These are phyloP conservation scores for Penicillium sp. DNA, from an alignment of 2,329 filamentous ascomycete genomes.

Conservation along the genomic window DNA sequence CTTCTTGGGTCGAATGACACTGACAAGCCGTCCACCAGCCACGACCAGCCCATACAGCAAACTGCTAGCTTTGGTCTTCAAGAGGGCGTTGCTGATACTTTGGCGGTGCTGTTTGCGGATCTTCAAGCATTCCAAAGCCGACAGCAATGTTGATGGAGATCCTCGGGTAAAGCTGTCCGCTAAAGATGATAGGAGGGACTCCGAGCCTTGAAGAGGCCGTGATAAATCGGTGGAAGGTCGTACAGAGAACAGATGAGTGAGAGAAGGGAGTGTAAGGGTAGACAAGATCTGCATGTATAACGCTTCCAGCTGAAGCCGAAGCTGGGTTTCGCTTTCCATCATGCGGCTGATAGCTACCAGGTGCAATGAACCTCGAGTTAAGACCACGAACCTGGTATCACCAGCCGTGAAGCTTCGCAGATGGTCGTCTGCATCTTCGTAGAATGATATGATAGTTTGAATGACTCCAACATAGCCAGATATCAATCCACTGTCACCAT, in stretches of 20 bases:
- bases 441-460: conserved; percentile 97
- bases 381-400: conserved; percentile 79
- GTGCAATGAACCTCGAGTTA: conserved; percentile 83
- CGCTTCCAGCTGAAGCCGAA: conserved; percentile 84
- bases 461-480: conserved; percentile 94
- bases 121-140: conserved; percentile 89
- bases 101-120: conserved; percentile 84
- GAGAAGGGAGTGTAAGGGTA: conserved; percentile 83
- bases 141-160: conserved; percentile 83
- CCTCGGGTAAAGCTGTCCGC: conserved; percentile 94
- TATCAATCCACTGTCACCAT: conserved; percentile 85
- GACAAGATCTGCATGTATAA: conserved; percentile 98
- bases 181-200: conserved; percentile 84
- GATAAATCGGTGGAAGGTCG: conserved; percentile 93
- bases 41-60: conserved; percentile 92
- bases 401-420: conserved; percentile 86
- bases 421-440: conserved; percentile 75
- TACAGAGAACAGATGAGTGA: conserved; percentile 83
- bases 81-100: conserved; percentile 80
- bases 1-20: conserved; percentile 88
- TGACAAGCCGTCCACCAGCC: conserved; percentile 88
- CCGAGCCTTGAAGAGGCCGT: conserved; percentile 86
- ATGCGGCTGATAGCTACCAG: conserved; percentile 91
- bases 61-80: conserved; percentile 74
- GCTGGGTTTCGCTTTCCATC: conserved; percentile 86